Conservation (phyloP, 1,284 basidiomycete genomes). For the Rhodotorula sp. region DNA sequence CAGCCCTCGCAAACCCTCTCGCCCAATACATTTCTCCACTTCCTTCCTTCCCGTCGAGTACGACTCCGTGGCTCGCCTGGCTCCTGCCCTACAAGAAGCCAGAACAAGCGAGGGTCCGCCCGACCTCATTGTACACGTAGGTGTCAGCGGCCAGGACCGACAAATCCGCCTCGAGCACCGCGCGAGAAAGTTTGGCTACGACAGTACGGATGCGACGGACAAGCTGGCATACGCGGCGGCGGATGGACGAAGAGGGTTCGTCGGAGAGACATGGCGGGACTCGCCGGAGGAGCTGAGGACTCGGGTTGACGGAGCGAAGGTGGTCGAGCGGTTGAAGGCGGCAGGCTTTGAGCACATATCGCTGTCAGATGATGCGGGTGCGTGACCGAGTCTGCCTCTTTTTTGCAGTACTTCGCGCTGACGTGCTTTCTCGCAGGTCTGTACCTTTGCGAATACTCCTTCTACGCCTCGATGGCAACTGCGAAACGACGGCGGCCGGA, state of each 20-base stretch:
- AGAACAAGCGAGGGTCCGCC: not conserved
- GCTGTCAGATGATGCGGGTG: conserved; percentile 18
- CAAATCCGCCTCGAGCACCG: conserved; percentile 17
- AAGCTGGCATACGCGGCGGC: not conserved
- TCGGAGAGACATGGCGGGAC: not conserved
- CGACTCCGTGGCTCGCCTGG: not conserved
- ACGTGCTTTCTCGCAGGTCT: not conserved
- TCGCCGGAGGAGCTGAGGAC: conserved; percentile 13
- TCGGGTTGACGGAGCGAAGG: not conserved
- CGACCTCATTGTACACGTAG: conserved; percentile 28
- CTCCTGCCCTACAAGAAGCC: conserved; percentile 5
- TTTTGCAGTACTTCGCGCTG: not conserved
- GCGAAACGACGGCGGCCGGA: not conserved
- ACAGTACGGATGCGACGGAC: conserved; percentile 13
- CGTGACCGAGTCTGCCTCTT: not conserved
- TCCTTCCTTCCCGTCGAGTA: conserved; percentile 27
- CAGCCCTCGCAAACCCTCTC: not conserved
- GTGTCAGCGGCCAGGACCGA: conserved; percentile 14
- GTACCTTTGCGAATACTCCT: conserved; percentile 30
- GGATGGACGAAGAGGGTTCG: conserved; percentile 5
- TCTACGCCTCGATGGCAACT: conserved; percentile 10
- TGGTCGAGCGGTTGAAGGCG: not conserved
- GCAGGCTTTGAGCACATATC: conserved; percentile 4
- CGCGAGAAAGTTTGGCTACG: conserved; percentile 24
- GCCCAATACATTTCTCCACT: conserved; percentile 10